These are phyloP conservation scores for Chloropicon primus DNA, from an alignment of 139 green algal genomes.

Conservation along the genomic window DNA sequence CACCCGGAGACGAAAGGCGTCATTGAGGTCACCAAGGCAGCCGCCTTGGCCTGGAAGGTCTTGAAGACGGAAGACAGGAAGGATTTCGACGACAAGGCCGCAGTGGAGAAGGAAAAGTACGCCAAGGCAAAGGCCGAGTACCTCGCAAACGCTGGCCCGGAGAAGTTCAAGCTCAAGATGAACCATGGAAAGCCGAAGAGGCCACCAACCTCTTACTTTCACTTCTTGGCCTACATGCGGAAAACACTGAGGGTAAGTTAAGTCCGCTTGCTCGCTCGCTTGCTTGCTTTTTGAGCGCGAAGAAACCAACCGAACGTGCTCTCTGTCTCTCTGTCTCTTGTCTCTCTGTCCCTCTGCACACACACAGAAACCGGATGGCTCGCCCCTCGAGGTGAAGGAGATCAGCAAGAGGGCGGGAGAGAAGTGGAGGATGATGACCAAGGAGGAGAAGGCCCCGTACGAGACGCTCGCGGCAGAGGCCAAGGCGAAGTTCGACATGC, in stretches of 20 bases:
- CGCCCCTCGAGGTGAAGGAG: slow-evolving; percentile 1
- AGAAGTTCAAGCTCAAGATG: background rate
- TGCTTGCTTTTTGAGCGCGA: background rate
- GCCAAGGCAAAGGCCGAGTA: background rate
- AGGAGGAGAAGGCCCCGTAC: slow-evolving; percentile 15
- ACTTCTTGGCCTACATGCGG: background rate
- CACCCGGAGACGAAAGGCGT: background rate
- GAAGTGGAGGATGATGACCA: slow-evolving; percentile 15
- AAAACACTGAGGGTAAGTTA: background rate
- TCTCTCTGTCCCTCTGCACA: background rate
- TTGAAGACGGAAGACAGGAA: background rate
- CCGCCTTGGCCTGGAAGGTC: background rate
- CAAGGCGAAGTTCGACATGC: background rate
- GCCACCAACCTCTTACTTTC: background rate
- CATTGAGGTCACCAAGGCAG: background rate
- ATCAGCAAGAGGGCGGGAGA: slow-evolving; percentile 20
- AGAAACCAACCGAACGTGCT: background rate
- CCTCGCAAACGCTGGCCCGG: background rate
- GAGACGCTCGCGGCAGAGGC: background rate
- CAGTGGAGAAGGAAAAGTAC: background rate
- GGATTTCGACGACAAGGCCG: background rate
- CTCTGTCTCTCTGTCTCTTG: background rate
- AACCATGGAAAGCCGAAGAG: background rate
- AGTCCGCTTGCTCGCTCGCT: no score
- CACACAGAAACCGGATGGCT: background rate